phyloP scores from a whole-genome alignment of 2,329 filamentous ascomycete species.

The Fusarium buharicum region DNA sequence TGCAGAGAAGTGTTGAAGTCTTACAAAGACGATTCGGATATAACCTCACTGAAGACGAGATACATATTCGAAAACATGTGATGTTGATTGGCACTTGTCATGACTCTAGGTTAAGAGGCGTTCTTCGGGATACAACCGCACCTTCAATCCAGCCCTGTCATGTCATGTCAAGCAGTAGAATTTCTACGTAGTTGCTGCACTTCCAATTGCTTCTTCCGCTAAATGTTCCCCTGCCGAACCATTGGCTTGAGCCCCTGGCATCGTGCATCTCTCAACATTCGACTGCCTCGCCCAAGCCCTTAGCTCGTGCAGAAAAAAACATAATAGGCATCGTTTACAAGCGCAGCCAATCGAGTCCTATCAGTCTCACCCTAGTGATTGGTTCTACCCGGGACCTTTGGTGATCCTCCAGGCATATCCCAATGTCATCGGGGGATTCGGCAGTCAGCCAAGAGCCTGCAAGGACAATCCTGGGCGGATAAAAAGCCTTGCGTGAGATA shows the following conservation, averaged over 20 bases:
- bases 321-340: slow-evolving; percentile 16
- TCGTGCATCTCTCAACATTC: slow-evolving; percentile 30
- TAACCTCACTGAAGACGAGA: not conserved
- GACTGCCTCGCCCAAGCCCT: slow-evolving; percentile 11
- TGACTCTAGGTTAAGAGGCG: not conserved
- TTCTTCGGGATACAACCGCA: slow-evolving; percentile 13
- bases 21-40: slow-evolving; percentile 3
- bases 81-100: not conserved
- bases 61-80: not conserved
- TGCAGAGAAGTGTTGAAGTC: not conserved
- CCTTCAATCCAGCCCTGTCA: slow-evolving; percentile 20
- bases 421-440: slow-evolving; percentile 22
- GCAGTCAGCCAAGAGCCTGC: slow-evolving; percentile 9
- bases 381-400: slow-evolving; percentile 22
- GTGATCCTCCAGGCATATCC: slow-evolving; percentile 18
- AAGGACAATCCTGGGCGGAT: slow-evolving; percentile 18
- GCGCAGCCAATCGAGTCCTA: slow-evolving; percentile 25
- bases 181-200: not conserved
- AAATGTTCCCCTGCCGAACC: slow-evolving; percentile 35
- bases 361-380: slow-evolving; percentile 24
- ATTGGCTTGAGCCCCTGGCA: slow-evolving; percentile 42
- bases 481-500: slow-evolving; percentile 25
- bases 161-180: not conserved
- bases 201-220: not conserved
- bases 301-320: slow-evolving; percentile 29